A percentile compares a stretch with the other conserved stretches of the same genome.
Evolutionary conservation across 805 yeast genomes (phyloP).

Genomic region (Ogataea glucozyma): DNA sequence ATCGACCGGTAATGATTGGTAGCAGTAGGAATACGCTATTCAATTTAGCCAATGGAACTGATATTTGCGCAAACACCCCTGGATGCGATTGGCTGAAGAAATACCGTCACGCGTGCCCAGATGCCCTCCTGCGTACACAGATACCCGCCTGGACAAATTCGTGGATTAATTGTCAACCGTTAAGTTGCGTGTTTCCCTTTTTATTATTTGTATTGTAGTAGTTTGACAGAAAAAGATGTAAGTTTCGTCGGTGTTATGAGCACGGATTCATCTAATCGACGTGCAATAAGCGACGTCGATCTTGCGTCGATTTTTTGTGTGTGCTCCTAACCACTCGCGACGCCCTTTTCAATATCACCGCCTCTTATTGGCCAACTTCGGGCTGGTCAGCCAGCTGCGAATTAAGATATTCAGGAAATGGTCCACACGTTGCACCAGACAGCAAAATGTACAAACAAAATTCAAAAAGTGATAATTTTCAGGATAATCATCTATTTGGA

Average conservation of each 20-base stretch:
- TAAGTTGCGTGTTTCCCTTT: background rate
- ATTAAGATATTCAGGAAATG: background rate
- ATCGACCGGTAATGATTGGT: too few relatives aligned
- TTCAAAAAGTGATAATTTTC: background rate
- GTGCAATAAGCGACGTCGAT: too few relatives aligned
- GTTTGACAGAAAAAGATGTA: too few relatives aligned
- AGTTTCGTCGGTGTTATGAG: too few relatives aligned
- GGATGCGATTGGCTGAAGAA: too few relatives aligned
- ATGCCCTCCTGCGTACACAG: conserved; percentile 1
- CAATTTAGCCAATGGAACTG: too few relatives aligned
- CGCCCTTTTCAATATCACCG: conserved; percentile 6
- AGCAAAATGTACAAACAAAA: conserved; percentile 3
- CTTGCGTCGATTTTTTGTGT: too few relatives aligned
- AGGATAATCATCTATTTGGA: background rate
- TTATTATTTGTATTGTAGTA: background rate
- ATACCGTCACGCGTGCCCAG: conserved; percentile 2
- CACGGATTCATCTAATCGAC: too few relatives aligned
- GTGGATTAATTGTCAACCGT: background rate
- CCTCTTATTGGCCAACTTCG: conserved; percentile 5
- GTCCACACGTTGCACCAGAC: conserved; percentile 8
- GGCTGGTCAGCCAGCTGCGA: conserved; percentile 5
- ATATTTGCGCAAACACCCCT: too few relatives aligned
- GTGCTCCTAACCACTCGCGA: conserved; percentile 2
- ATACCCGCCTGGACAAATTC: background rate
- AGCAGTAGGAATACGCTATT: too few relatives aligned